These are phyloP conservation scores for Paracoccidioides lutzii DNA, from an alignment of 2,329 filamentous ascomycete species.

Conservation along the genomic window DNA sequence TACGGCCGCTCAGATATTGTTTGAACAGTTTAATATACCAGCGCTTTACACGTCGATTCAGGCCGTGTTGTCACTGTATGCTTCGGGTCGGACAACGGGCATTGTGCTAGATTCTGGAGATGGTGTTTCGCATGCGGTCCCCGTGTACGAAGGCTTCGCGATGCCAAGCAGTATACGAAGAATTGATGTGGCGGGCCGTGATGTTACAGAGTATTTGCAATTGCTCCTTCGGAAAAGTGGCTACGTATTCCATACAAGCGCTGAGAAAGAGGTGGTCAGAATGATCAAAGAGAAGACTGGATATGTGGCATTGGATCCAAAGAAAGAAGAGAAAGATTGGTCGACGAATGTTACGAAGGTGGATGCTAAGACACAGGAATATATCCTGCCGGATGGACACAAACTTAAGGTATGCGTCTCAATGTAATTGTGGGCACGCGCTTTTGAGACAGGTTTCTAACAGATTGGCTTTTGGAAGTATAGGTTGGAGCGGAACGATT, in stretches of 20 bases:
- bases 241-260: slow-evolving; percentile 91
- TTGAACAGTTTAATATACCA: slow-evolving; percentile 97
- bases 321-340: slow-evolving; percentile 96
- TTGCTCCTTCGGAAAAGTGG: slow-evolving; percentile 80
- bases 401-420: slow-evolving; percentile 60
- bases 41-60: slow-evolving; percentile 95
- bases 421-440: not conserved
- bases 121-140: slow-evolving; percentile 91
- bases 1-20: slow-evolving; percentile 90
- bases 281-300: slow-evolving; percentile 91
- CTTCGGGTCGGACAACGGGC: slow-evolving; percentile 87
- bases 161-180: slow-evolving; percentile 90
- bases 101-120: slow-evolving; percentile 93
- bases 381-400: slow-evolving; percentile 81
- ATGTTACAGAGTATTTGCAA: slow-evolving; percentile 93
- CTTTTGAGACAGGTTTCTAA: not conserved
- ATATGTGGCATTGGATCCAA: slow-evolving; percentile 82
- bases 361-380: slow-evolving; percentile 71
- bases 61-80: slow-evolving; percentile 89
- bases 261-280: slow-evolving; percentile 97
- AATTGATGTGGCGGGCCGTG: slow-evolving; percentile 90
- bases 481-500: slow-evolving; percentile 89
- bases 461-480: not conserved
- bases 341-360: slow-evolving; percentile 55
- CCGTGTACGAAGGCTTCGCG: slow-evolving; percentile 94